phyloP scores from a whole-genome alignment of 768 basidiomycete genomes.

The Macrolepiota albuminosa region DNA sequence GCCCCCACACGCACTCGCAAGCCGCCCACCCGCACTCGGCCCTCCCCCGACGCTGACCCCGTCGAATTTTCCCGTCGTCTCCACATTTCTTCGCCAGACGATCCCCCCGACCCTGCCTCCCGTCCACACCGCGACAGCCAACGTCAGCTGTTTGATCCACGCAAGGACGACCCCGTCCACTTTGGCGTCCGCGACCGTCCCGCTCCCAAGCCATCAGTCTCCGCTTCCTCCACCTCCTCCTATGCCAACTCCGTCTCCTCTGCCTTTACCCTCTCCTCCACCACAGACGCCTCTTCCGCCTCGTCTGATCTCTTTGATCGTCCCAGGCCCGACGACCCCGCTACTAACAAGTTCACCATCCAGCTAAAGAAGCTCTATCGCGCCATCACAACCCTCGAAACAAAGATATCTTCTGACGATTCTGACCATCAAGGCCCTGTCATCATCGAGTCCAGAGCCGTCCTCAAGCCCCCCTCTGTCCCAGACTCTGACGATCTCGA shows the following conservation, averaged over 20 bases:
- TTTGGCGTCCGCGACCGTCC: conserved; percentile 66
- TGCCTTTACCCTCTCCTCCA: conserved; percentile 73
- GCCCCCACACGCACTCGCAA: conserved; percentile 17
- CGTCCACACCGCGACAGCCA: conserved; percentile 25
- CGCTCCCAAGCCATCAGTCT: conserved; percentile 60
- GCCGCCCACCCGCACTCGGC: conserved; percentile 11
- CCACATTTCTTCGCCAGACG: conserved; percentile 61
- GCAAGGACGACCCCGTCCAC: conserved; percentile 86
- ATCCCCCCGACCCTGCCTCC: conserved; percentile 57
- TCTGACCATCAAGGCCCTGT: conserved; percentile 27
- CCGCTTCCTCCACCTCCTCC: conserved; percentile 70
- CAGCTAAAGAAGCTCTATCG: conserved; percentile 85
- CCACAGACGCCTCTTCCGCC: conserved; percentile 71
- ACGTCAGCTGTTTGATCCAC: conserved; percentile 80
- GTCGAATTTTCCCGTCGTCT: conserved; percentile 72
- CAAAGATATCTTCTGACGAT: conserved; percentile 58
- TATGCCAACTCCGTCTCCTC: conserved; percentile 67
- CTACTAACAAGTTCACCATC: conserved; percentile 57
- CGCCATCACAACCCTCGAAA: conserved; percentile 74
- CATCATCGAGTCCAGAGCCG: conserved; percentile 33
- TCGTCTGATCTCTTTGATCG: conserved; percentile 68
- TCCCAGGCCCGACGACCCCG: conserved; percentile 45
- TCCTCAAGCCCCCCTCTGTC: conserved; percentile 27
- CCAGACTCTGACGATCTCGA: conserved; percentile 48
- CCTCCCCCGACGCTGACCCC: conserved; percentile 48